phyloP scores from a whole-genome alignment of 345 rosid genomes.

The Populus ilicifolia region DNA sequence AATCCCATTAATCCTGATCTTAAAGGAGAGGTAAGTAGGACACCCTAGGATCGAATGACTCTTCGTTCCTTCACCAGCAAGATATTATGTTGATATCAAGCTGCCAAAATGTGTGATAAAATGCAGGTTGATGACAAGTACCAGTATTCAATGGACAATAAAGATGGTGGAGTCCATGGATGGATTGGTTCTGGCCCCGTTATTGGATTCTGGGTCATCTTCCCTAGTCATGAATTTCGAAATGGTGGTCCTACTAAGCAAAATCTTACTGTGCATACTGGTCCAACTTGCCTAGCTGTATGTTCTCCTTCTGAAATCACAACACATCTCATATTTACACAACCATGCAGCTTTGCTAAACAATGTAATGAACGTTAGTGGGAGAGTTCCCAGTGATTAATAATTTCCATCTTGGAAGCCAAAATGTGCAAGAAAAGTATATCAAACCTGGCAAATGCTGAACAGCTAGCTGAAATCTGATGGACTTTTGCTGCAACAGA shows the following conservation, averaged over 20 bases:
- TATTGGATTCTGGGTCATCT: conserved; percentile 39
- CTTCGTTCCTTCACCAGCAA: not conserved
- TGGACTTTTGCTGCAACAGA: conserved; percentile 12
- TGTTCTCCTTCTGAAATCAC: not conserved
- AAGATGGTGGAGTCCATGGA: conserved; percentile 43
- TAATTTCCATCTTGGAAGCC: no score
- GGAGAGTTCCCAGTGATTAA: no score
- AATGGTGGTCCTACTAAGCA: conserved; percentile 45
- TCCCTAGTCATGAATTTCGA: conserved; percentile 37
- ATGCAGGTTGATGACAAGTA: conserved; percentile 46
- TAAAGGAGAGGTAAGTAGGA: conserved; percentile 66
- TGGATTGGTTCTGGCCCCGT: conserved; percentile 38
- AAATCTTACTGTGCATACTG: conserved; percentile 36
- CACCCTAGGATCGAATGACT: not conserved
- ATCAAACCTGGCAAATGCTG: no score
- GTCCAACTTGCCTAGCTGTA: conserved; percentile 40
- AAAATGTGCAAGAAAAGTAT: no score
- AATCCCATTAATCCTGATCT: conserved; percentile 52
- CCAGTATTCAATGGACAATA: conserved; percentile 38
- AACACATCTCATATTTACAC: no score
- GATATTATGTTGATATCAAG: not conserved
- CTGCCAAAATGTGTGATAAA: not conserved
- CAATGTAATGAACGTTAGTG: no score
- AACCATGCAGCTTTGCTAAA: no score
- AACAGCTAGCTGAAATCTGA: no score